These are phyloP conservation scores for Spathaspora arborariae DNA, from an alignment of 805 yeast genomes.

Conservation along the genomic window DNA sequence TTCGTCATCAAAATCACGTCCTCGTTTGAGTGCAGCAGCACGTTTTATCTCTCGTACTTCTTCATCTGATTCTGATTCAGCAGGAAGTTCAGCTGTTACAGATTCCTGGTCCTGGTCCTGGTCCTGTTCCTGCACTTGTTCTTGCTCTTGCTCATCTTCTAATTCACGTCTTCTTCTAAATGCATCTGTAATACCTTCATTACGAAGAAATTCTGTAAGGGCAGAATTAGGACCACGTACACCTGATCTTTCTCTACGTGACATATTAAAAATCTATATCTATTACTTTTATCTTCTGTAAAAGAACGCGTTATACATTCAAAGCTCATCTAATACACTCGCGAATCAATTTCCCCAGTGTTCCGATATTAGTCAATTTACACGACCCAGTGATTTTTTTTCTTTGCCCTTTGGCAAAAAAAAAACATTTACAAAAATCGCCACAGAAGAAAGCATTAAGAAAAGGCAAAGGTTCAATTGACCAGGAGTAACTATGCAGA, in stretches of 20 bases:
- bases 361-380: not conserved
- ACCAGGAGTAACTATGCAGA: conserved; percentile 50
- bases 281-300: not conserved
- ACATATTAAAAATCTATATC: not conserved
- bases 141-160: conserved; percentile 14
- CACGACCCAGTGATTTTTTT: not conserved
- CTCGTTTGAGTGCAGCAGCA: conserved; percentile 25
- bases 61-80: conserved; percentile 20
- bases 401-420: not conserved
- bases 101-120: conserved; percentile 1
- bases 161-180: conserved; percentile 45
- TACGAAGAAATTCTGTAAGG: conserved; percentile 78
- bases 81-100: conserved; percentile 6
- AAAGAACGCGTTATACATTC: not conserved
- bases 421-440: not conserved
- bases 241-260: not conserved
- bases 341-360: not conserved
- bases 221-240: conserved; percentile 75
- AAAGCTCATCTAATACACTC: too few species aligned
- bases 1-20: conserved; percentile 23
- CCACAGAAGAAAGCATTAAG: not conserved
- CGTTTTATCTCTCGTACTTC: conserved; percentile 25
- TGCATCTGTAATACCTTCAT: conserved; percentile 85
- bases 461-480: not conserved
- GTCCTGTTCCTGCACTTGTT: conserved; percentile 11